Evolutionary conservation across 257 asterid species (phyloP).

Genomic region (Petunia secreta): DNA sequence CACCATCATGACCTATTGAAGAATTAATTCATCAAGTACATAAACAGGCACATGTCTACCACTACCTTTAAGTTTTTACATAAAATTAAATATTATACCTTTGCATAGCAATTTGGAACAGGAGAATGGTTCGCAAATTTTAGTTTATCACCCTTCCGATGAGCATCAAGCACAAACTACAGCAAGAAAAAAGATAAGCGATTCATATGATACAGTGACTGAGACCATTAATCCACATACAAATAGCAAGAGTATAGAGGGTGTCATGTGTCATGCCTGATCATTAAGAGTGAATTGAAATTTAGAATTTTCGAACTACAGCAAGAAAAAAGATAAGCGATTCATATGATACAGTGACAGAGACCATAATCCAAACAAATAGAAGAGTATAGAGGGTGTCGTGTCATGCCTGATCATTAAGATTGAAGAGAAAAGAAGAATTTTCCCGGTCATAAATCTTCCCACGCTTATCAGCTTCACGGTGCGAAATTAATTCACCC

Average conservation of each 20-base stretch:
- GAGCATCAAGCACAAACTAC: conserved; percentile 97
- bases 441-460: conserved; percentile 96
- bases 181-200: conserved; percentile 19
- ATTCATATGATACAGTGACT: not conserved
- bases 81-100: conserved; percentile 48
- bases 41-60: not conserved
- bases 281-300: too few species aligned
- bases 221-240: not conserved
- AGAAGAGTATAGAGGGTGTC: conserved; percentile 4
- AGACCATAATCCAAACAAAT: conserved; percentile 8
- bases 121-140: conserved; percentile 99
- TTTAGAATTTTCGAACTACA: conserved; percentile 54
- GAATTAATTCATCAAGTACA: not conserved
- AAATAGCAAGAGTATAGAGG: too few species aligned
- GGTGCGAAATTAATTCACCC: conserved; percentile 92
- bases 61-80: not conserved
- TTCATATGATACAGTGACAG: not conserved
- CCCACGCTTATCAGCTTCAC: conserved; percentile 99
- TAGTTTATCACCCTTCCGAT: conserved; percentile 90
- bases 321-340: conserved; percentile 20
- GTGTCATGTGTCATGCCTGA: too few species aligned
- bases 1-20: conserved; percentile 85
- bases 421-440: conserved; percentile 87
- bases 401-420: conserved; percentile 77
- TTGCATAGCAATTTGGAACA: conserved; percentile 92